Conservation (phyloP, 495 filamentous ascomycete genomes). For the Penicillium coprophilum region DNA sequence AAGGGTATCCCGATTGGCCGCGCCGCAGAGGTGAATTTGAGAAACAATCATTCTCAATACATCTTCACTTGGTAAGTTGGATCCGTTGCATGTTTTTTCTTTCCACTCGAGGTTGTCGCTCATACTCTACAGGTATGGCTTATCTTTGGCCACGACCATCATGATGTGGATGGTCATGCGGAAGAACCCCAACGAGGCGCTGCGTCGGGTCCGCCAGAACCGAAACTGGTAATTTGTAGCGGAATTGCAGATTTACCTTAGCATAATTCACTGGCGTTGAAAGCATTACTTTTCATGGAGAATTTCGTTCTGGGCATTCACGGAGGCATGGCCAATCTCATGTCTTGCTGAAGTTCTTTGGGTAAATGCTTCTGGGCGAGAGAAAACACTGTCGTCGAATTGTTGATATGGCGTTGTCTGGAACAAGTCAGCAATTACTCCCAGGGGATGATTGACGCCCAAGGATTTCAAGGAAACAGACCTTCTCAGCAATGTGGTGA, state of each 20-base stretch:
- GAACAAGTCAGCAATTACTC: conserved; percentile 30
- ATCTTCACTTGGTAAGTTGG: conserved; percentile 90
- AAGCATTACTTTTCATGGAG: conserved; percentile 18
- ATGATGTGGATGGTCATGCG: conserved; percentile 95
- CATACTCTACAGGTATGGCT: conserved; percentile 69
- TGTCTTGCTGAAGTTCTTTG: conserved; percentile 76
- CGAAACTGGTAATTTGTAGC: conserved; percentile 67
- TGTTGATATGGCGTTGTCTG: conserved; percentile 77
- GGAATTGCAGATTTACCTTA: conserved; percentile 5
- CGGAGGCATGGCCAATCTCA: conserved; percentile 67
- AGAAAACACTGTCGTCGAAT: conserved; percentile 73
- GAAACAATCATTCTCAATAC: conserved; percentile 96
- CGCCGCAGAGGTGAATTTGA: conserved; percentile 84
- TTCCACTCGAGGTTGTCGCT: conserved; percentile 17
- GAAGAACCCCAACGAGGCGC: conserved; percentile 72
- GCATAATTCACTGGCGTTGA: conserved; percentile 28
- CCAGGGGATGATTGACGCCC: not conserved
- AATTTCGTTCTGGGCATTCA: conserved; percentile 28
- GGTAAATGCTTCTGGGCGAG: conserved; percentile 80
- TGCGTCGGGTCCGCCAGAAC: conserved; percentile 75
- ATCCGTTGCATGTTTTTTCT: no score
- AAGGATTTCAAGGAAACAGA: conserved; percentile 34
- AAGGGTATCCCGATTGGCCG: conserved; percentile 93
- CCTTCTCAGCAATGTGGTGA: conserved; percentile 79
- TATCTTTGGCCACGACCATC: conserved; percentile 80